These are phyloP conservation scores for Beauveria bassiana DNA, from an alignment of 2,329 filamentous ascomycete species.

Conservation along the genomic window DNA sequence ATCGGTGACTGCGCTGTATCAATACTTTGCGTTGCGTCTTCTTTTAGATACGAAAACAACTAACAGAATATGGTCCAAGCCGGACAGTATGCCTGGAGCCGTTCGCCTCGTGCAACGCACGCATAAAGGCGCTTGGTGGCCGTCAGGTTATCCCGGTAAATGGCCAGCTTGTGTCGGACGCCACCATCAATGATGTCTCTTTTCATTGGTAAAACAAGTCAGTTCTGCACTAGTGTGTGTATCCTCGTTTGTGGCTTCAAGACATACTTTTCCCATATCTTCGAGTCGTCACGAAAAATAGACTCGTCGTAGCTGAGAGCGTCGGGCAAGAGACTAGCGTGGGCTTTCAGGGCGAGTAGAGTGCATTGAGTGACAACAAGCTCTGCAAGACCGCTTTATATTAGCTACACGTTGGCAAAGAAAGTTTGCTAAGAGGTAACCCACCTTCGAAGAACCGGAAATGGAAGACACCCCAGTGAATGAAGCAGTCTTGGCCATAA, in stretches of 20 bases:
- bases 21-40: background rate
- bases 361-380: conserved; percentile 7
- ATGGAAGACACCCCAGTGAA: conserved; percentile 5
- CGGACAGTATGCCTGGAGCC: background rate
- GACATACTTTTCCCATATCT: conserved; percentile 1
- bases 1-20: background rate
- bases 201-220: background rate
- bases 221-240: background rate
- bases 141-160: conserved; percentile 7
- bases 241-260: background rate
- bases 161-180: conserved; percentile 7
- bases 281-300: background rate
- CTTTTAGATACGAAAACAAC: background rate
- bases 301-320: background rate
- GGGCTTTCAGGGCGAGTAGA: conserved; percentile 5
- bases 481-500: background rate
- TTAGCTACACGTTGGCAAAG: background rate
- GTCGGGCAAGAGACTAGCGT: background rate
- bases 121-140: conserved; percentile 7
- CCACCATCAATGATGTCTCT: conserved; percentile 7
- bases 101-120: background rate
- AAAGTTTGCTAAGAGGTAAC: background rate
- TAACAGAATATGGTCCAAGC: conserved; percentile 12
- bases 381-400: background rate
- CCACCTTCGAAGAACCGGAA: conserved; percentile 9